Percentiles rank a stretch among this genome's conserved stretches.
phyloP scores from a whole-genome alignment of 176 grass and related monocot genomes.

The Pontederia crassipes region DNA sequence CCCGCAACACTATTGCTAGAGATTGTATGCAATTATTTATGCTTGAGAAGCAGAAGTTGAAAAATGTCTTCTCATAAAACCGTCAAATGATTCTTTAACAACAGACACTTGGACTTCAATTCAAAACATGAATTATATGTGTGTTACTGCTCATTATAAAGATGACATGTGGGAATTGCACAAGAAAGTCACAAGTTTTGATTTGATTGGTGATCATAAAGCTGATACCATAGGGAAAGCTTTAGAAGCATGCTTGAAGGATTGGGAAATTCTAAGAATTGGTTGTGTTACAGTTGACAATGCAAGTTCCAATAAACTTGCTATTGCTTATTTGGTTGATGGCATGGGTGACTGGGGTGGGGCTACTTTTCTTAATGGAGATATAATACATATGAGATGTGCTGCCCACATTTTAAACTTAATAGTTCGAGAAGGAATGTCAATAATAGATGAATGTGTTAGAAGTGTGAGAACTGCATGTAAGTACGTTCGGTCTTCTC shows the following conservation, averaged over 20 bases:
- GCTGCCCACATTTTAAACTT: too few species aligned
- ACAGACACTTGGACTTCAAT: slow-evolving; percentile 16
- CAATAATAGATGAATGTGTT: too few species aligned
- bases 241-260: slow-evolving; percentile 2
- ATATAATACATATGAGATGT: too few species aligned
- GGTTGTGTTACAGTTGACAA: too few species aligned
- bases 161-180: slow-evolving; percentile 11
- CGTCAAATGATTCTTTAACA: slow-evolving; percentile 6
- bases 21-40: slow-evolving; percentile 9
- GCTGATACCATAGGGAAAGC: slow-evolving; percentile 11
- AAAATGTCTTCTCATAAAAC: background rate
- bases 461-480: too few species aligned
- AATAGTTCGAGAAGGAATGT: too few species aligned
- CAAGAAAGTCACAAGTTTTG: slow-evolving; percentile 21
- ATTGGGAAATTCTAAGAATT: background rate
- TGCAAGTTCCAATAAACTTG: too few species aligned
- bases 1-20: slow-evolving; percentile 2
- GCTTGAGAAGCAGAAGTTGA: background rate
- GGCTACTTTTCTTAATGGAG: too few species aligned
- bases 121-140: slow-evolving; percentile 8
- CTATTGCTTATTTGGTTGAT: too few species aligned
- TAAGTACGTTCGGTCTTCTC: too few species aligned
- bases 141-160: slow-evolving; percentile 12
- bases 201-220: slow-evolving; percentile 8
- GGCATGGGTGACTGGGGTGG: too few species aligned